Evolutionary conservation across 768 basidiomycete genomes (phyloP), one percentile per base, ranked within the genome.

Genomic region (Lentinula aciculospora): DNA sequence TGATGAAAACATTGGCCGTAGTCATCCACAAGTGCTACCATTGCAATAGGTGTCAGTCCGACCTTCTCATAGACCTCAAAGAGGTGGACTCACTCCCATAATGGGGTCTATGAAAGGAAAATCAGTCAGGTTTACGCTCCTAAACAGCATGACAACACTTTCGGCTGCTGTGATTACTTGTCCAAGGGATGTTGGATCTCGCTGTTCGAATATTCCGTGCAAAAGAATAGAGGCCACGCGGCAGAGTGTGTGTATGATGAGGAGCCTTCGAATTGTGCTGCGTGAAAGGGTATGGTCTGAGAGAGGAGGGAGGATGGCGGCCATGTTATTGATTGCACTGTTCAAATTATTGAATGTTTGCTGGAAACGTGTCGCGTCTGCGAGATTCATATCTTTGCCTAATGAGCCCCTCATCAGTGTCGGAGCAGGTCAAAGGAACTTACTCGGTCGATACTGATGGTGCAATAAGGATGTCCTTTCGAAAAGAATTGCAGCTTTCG

Each of bases 71-170:
- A 17, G 39, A 34, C 3, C 1, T 4, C 3, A 34, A 12, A 25
- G n/a, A n/a, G 36, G 4, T 21, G 27, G 23, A 47, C 60, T 51
- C 49, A 64, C 63, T 44, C 63, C 63, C 10, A 60, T 42, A 25
- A 63, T 63, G 19, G 62, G 60, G 50, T 64, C 63, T 23, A 64
- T 56, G 39, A 56, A 62, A 12, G 42, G 56, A 12, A 64, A 46
- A 13, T 58, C 61, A 29, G 17, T 29, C 17, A 64, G 36, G 29
- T 64, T 54, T 1, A 53, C 47, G 23, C 55, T 49, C 1, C 45
- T 50, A 8, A 61, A 23, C 19, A 60, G 53, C 23, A 31, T 42
- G 23, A 62, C 61, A 40, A 64, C 34, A 4, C 57, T 50, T 53
- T 51, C 46, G 13, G 63, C 60, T 1, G 62, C 58, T 7, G 42